Percentiles rank a stretch among this genome's conserved stretches.
Conservation (phyloP, 768 basidiomycete genomes). For the Fistulinella prunicolor region DNA sequence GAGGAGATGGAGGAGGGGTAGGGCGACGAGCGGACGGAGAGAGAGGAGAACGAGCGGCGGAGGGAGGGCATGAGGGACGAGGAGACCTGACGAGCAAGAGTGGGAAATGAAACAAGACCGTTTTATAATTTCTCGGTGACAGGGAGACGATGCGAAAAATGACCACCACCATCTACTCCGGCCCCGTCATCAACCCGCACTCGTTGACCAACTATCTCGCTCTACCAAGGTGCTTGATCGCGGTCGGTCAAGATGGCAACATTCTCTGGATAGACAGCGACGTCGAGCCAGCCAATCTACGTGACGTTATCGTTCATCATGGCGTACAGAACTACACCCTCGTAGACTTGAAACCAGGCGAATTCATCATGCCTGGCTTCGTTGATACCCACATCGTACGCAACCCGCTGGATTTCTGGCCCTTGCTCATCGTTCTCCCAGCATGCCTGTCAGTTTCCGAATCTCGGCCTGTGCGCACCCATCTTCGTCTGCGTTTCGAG, state of each 20-base stretch:
- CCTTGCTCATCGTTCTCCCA: constrained; percentile 10
- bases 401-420: neutral
- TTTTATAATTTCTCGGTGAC: constrained; percentile 44
- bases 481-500: neutral
- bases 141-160: no score
- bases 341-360: constrained; percentile 43
- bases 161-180: constrained; percentile 48
- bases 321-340: constrained; percentile 38
- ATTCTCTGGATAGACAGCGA: constrained; percentile 73
- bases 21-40: constrained; percentile 65
- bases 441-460: constrained; percentile 43
- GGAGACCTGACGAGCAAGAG: constrained; percentile 20
- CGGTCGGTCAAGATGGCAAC: constrained; percentile 47
- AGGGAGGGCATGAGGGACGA: constrained; percentile 62
- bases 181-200: constrained; percentile 54
- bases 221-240: constrained; percentile 53
- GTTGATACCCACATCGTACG: constrained; percentile 90
- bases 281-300: constrained; percentile 46
- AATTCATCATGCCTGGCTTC: constrained; percentile 85
- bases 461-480: constrained; percentile 34
- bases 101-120: constrained; percentile 34
- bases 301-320: constrained; percentile 48
- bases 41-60: constrained; percentile 72
- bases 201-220: constrained; percentile 42
- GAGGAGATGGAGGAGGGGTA: constrained; percentile 49